Conservation (phyloP, 495 filamentous ascomycete genomes). For the Tuber aestivum region DNA sequence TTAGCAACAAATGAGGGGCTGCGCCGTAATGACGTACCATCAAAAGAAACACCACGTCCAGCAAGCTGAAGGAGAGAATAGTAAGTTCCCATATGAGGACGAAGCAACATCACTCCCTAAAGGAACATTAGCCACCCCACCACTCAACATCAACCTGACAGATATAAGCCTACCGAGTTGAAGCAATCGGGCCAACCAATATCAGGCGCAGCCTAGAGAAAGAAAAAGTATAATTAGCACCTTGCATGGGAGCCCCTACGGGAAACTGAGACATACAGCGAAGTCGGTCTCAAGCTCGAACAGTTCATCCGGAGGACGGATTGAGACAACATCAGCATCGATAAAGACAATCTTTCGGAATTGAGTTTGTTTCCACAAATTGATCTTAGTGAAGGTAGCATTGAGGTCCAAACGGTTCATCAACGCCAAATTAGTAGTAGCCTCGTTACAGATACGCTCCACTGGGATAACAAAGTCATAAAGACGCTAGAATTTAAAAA, state of each 20-base stretch:
- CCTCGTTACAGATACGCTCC: conserved; percentile 64
- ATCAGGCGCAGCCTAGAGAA: conserved; percentile 68
- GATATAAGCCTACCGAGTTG: conserved; percentile 58
- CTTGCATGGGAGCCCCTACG: conserved; percentile 12
- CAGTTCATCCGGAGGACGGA: conserved; percentile 87
- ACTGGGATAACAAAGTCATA: conserved; percentile 90
- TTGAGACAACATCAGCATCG: conserved; percentile 81
- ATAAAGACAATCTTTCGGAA: conserved; percentile 87
- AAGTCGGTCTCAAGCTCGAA: conserved; percentile 71
- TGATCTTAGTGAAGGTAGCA: conserved; percentile 92
- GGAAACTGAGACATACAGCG: conserved; percentile 29
- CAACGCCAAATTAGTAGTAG: conserved; percentile 75
- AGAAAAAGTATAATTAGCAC: conserved; percentile 15
- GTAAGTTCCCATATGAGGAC: conserved; percentile 81
- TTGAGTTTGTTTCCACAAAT: conserved; percentile 85
- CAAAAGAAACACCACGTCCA: conserved; percentile 81
- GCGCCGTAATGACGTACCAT: conserved; percentile 51
- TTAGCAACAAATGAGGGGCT: neutral
- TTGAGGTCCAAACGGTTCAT: conserved; percentile 88
- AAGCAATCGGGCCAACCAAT: conserved; percentile 98
- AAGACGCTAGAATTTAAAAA: conserved; percentile 53
- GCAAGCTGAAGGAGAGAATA: conserved; percentile 77
- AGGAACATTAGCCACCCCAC: conserved; percentile 23
- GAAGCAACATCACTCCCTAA: conserved; percentile 78
- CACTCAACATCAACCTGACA: conserved; percentile 3